Conservation (phyloP, 2,329 filamentous ascomycete genomes). For the Trichoderma guizhouense region DNA sequence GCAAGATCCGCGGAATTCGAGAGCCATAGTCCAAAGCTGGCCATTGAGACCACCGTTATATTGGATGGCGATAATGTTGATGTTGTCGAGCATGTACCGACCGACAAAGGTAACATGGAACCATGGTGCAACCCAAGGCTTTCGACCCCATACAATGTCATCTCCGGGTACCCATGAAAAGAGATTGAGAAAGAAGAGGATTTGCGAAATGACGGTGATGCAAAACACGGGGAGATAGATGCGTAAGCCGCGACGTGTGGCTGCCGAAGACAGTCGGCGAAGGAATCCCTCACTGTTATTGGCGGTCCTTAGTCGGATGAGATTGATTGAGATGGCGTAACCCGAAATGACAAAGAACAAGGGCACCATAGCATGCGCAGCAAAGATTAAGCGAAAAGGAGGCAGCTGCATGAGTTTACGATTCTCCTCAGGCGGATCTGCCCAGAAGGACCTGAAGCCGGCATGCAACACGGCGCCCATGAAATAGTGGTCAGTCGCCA, state of each 20-base stretch:
- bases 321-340: constrained; percentile 8
- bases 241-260: constrained; percentile 10
- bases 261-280: constrained; percentile 1
- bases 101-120: constrained; percentile 7
- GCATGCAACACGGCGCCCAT: constrained; percentile 9
- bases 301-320: neutral
- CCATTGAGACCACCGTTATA: constrained; percentile 5
- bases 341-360: constrained; percentile 13
- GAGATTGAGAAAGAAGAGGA: constrained; percentile 12
- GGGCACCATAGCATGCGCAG: constrained; percentile 12
- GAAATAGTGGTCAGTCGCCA: constrained; percentile 14
- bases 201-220: constrained; percentile 5
- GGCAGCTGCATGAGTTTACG: constrained; percentile 2
- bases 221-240: constrained; percentile 3
- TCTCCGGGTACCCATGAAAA: neutral
- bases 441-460: constrained; percentile 15
- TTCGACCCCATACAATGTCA: constrained; percentile 5
- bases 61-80: constrained; percentile 13
- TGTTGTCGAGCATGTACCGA: constrained; percentile 13
- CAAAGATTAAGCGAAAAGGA: neutral
- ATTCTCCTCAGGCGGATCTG: constrained; percentile 10
- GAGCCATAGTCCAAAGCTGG: constrained; percentile 15
- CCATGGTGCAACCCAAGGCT: constrained; percentile 1
- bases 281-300: constrained; percentile 1
- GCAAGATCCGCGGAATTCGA: constrained; percentile 10